These are phyloP conservation scores for Fennellomyces sp. DNA, from an alignment of 371 early-diverging fungal species.

Conservation along the genomic window DNA sequence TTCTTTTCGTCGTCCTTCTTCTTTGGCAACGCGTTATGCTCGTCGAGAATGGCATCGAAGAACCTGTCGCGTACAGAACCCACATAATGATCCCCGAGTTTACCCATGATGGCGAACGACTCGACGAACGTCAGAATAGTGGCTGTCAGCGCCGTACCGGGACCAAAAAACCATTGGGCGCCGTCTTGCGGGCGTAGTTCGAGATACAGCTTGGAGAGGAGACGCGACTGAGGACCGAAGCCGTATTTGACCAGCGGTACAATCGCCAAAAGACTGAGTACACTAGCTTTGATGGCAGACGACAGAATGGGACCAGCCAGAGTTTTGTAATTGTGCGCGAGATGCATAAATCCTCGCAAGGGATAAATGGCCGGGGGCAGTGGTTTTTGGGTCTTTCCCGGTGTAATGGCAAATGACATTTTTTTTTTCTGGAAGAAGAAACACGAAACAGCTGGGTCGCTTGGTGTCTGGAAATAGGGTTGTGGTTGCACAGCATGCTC, in stretches of 20 bases:
- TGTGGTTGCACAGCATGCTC: too few species aligned
- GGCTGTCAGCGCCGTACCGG: conserved; percentile 19
- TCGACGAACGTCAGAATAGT: conserved; percentile 26
- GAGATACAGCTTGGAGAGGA: conserved; percentile 10
- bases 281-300: conserved; percentile 36
- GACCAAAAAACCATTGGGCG: conserved; percentile 12
- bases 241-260: conserved; percentile 33
- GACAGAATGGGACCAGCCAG: conserved; percentile 32
- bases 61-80: conserved; percentile 32
- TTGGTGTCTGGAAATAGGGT: too few species aligned
- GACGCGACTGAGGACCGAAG: conserved; percentile 24
- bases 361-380: conserved; percentile 27
- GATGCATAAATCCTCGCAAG: conserved; percentile 36
- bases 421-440: neutral
- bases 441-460: too few species aligned
- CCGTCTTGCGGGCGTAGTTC: conserved; percentile 8
- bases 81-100: conserved; percentile 24
- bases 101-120: conserved; percentile 27
- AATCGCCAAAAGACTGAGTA: conserved; percentile 27
- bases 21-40: conserved; percentile 21
- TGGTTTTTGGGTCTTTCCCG: conserved; percentile 5
- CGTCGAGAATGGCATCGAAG: conserved; percentile 38
- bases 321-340: conserved; percentile 28
- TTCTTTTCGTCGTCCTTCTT: neutral
- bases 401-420: conserved; percentile 12